phyloP scores from a whole-genome alignment of 2,329 filamentous ascomycete species.

The Scedosporium apiospermum region DNA sequence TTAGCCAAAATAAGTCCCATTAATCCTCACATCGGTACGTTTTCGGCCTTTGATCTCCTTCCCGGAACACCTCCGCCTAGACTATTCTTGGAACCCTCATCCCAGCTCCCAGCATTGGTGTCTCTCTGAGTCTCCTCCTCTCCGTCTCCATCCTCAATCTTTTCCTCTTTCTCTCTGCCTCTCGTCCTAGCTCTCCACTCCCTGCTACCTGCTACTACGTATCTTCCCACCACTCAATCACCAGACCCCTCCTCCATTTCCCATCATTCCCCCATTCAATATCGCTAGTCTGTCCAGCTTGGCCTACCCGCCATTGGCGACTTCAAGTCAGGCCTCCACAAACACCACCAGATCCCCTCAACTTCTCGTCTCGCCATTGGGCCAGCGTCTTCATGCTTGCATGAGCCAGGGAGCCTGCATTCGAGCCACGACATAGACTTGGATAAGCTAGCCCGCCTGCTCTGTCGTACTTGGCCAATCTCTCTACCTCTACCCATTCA shows the following conservation, averaged over 20 bases:
- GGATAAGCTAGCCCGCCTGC: slow-evolving; percentile 8
- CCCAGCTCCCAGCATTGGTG: not conserved
- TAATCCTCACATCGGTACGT: not conserved
- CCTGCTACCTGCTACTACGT: not conserved
- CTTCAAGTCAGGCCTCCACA: slow-evolving; percentile 12
- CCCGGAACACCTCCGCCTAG: not conserved
- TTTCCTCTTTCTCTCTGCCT: not conserved
- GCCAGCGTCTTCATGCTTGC: slow-evolving; percentile 11
- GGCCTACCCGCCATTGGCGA: slow-evolving; percentile 12
- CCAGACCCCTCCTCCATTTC: slow-evolving; percentile 6
- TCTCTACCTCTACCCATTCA: not conserved
- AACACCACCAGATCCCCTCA: slow-evolving; percentile 3
- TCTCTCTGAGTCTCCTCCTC: not conserved
- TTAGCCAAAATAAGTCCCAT: not conserved
- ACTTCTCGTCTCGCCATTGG: slow-evolving; percentile 10
- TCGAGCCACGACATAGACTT: slow-evolving; percentile 30
- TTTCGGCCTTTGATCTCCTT: not conserved
- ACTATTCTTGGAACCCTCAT: not conserved
- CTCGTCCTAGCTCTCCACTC: not conserved
- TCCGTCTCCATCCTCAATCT: not conserved
- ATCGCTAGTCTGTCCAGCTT: slow-evolving; percentile 6
- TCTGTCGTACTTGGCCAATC: not conserved
- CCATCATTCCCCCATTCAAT: slow-evolving; percentile 6
- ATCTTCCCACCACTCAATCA: slow-evolving; percentile 4
- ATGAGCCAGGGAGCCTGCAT: slow-evolving; percentile 22